Percentiles rank a stretch among this genome's conserved stretches.
Evolutionary conservation across 1,284 basidiomycete species (phyloP).

Genomic region (Psilocybe mexicana): DNA sequence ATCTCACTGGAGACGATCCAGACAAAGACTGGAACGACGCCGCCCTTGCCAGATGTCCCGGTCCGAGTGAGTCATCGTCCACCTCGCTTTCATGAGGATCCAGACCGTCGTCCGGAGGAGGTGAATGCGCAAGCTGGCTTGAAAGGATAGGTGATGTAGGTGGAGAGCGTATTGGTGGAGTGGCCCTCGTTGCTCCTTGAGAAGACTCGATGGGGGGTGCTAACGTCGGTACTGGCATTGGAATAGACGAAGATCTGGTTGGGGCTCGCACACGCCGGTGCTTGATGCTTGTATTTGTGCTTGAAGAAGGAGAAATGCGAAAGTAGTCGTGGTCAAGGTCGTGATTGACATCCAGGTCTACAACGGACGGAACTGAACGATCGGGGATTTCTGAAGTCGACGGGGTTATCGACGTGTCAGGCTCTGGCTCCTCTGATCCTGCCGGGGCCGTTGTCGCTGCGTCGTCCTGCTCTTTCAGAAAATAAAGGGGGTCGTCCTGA

Average conservation of each 20-base stretch:
- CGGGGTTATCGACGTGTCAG: background rate
- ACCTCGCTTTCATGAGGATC: background rate
- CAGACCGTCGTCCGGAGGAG: background rate
- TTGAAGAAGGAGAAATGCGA: slow-evolving; percentile 16
- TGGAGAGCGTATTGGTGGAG: slow-evolving; percentile 2
- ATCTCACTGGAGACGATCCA: slow-evolving; percentile 15
- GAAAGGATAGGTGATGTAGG: slow-evolving; percentile 4
- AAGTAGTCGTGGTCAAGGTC: slow-evolving; percentile 41
- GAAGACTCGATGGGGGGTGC: slow-evolving; percentile 31
- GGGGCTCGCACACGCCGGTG: slow-evolving; percentile 10
- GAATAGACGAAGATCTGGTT: slow-evolving; percentile 25
- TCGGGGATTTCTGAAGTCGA: background rate
- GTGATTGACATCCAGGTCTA: slow-evolving; percentile 12
- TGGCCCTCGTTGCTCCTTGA: slow-evolving; percentile 1
- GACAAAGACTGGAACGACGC: slow-evolving; percentile 10
- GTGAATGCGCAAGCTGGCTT: slow-evolving; percentile 8
- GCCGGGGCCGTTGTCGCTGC: background rate
- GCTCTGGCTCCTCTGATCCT: no score
- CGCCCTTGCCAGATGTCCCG: background rate
- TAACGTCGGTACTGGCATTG: slow-evolving; percentile 24
- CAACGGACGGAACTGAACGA: slow-evolving; percentile 1
- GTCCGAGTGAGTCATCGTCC: background rate
- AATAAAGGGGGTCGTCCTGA: slow-evolving; percentile 70
- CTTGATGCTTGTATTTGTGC: background rate
- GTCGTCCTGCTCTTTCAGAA: slow-evolving; percentile 32